Evolutionary conservation across 2,329 filamentous ascomycete genomes (phyloP).

Genomic region (Monosporascus sp.): DNA sequence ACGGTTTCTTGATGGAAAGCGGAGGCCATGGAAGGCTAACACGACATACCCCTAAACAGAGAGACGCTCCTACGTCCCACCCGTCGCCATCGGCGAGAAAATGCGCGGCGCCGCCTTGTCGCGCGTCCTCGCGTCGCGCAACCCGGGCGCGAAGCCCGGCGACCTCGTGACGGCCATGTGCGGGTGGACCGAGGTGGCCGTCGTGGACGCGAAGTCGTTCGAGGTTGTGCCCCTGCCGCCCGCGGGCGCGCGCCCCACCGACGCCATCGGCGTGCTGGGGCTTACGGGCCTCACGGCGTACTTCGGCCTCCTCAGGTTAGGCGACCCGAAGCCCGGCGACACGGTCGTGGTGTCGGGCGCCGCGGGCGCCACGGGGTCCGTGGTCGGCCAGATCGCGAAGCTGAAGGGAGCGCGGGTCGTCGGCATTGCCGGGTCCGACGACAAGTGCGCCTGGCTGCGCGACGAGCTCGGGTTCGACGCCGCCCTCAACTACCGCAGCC

Average conservation of each 20-base stretch:
- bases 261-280: conserved; percentile 58
- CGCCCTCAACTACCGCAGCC: conserved; percentile 56
- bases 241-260: conserved; percentile 40
- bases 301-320: conserved; percentile 67
- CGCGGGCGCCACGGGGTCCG: conserved; percentile 70
- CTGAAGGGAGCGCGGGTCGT: conserved; percentile 58
- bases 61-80: conserved; percentile 56
- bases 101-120: conserved; percentile 62
- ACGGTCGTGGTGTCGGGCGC: conserved; percentile 74
- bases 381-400: conserved; percentile 75
- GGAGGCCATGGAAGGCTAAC: neutral
- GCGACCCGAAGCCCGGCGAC: conserved; percentile 62
- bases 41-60: conserved; percentile 25
- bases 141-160: conserved; percentile 48
- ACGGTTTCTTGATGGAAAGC: neutral
- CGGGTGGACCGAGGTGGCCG: conserved; percentile 64
- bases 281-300: conserved; percentile 71
- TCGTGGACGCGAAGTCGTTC: conserved; percentile 49
- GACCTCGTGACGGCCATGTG: conserved; percentile 48
- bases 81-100: conserved; percentile 60
- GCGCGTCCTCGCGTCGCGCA: conserved; percentile 58
- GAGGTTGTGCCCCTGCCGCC: conserved; percentile 39
- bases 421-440: conserved; percentile 60
- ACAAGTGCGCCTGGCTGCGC: conserved; percentile 58
- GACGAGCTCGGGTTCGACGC: conserved; percentile 53